phyloP scores from a whole-genome alignment of 2,329 filamentous ascomycete species.

The Trichoderma guizhouense region DNA sequence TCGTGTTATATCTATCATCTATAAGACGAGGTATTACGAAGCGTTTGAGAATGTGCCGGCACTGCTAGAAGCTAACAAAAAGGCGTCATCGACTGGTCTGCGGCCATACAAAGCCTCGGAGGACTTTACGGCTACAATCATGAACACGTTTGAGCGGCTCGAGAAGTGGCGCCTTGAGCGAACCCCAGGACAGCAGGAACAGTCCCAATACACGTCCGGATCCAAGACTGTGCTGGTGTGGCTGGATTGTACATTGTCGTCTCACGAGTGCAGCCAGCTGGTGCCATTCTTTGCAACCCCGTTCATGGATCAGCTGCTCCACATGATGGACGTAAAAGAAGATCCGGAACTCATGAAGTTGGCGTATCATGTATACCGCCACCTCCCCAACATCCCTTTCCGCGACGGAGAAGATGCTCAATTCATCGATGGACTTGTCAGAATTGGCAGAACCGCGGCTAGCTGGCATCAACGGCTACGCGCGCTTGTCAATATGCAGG shows the following conservation, averaged over 20 bases:
- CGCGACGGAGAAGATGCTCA: slow-evolving; percentile 77
- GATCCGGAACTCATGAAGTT: slow-evolving; percentile 92
- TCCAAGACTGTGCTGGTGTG: slow-evolving; percentile 95
- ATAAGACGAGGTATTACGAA: slow-evolving; percentile 89
- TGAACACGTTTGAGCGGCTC: slow-evolving; percentile 71
- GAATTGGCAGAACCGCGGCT: slow-evolving; percentile 76
- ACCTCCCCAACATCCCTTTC: slow-evolving; percentile 93
- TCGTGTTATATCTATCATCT: slow-evolving; percentile 80
- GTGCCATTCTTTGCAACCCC: slow-evolving; percentile 85
- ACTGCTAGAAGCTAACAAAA: slow-evolving; percentile 75
- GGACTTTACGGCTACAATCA: slow-evolving; percentile 70
- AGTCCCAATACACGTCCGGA: slow-evolving; percentile 89
- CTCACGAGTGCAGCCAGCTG: slow-evolving; percentile 87
- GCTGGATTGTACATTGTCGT: slow-evolving; percentile 88
- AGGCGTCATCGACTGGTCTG: slow-evolving; percentile 75
- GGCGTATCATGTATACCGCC: slow-evolving; percentile 94
- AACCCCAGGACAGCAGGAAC: slow-evolving; percentile 83
- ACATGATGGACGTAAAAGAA: slow-evolving; percentile 99
- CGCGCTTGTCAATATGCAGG: slow-evolving; percentile 96
- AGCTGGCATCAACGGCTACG: slow-evolving; percentile 96
- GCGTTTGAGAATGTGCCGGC: slow-evolving; percentile 77
- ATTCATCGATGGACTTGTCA: slow-evolving; percentile 82
- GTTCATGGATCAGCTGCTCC: slow-evolving; percentile 87
- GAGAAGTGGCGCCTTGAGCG: slow-evolving; percentile 86
- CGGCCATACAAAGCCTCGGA: slow-evolving; percentile 76